phyloP scores from a whole-genome alignment of 371 early-diverging fungal genomes.

The Lichtheimia hyalospora region DNA sequence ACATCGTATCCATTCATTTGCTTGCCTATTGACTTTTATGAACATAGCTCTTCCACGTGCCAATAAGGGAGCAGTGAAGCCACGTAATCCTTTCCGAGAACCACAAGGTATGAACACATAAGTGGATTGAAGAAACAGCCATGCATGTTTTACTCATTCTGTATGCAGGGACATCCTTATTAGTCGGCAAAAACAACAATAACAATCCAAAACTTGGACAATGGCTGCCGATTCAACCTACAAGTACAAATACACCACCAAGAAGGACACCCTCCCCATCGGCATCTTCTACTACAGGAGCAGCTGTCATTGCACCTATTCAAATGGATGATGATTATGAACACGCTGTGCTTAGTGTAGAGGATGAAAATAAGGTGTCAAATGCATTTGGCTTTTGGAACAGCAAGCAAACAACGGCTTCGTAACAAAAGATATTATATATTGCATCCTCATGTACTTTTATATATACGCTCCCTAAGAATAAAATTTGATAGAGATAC shows the following conservation, averaged over 20 bases:
- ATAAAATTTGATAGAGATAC: conserved; percentile 1
- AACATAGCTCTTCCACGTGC: conserved; percentile 12
- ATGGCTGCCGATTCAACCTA: conserved; percentile 5
- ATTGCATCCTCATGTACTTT: not conserved
- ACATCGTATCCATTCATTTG: not conserved
- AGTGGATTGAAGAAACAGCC: too few species aligned
- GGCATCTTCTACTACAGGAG: not conserved
- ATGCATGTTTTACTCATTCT: too few species aligned
- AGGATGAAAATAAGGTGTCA: conserved; percentile 10
- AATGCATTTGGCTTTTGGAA: conserved; percentile 23
- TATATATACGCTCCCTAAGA: not conserved
- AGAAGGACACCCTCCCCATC: not conserved
- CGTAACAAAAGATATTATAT: conserved; percentile 2
- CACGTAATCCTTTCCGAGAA: conserved; percentile 3
- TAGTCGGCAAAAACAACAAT: conserved; percentile 11
- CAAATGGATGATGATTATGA: conserved; percentile 3
- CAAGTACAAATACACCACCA: not conserved
- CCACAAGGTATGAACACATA: conserved; percentile 5
- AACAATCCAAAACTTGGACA: not conserved
- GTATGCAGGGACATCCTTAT: conserved; percentile 12
- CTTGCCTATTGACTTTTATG: not conserved
- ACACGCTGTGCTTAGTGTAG: not conserved
- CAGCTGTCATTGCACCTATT: conserved; percentile 5
- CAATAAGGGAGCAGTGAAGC: not conserved
- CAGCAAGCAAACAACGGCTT: conserved; percentile 6